These are phyloP conservation scores for Cicer arietinum DNA, from an alignment of 306 rosid species.

Conservation along the genomic window DNA sequence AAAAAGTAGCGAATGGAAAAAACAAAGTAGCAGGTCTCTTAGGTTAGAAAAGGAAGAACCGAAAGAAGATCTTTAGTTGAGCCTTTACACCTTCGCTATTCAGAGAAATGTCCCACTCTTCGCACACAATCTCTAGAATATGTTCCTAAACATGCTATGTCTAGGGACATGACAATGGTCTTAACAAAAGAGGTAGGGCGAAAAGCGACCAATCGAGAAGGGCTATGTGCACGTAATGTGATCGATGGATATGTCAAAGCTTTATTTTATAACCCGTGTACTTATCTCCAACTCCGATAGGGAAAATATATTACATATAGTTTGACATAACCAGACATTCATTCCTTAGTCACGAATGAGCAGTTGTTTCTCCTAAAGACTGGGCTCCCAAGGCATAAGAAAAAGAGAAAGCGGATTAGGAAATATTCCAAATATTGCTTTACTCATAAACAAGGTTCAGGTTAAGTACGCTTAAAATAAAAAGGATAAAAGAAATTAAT, in stretches of 20 bases:
- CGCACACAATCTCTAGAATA: neutral
- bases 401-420: too few species aligned
- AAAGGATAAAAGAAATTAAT: neutral
- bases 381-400: neutral
- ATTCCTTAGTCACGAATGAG: neutral
- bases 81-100: too few species aligned
- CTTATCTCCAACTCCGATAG: neutral
- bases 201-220: neutral
- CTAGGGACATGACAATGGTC: neutral
- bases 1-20: too few species aligned
- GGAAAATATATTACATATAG: neutral
- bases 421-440: too few species aligned
- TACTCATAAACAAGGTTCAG: neutral
- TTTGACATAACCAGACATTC: neutral
- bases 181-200: neutral
- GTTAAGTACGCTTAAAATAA: neutral
- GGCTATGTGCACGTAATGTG: neutral
- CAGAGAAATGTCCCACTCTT: neutral
- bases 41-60: too few species aligned
- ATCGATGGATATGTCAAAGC: neutral
- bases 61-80: too few species aligned
- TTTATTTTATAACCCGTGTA: neutral
- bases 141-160: neutral
- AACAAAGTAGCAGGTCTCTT: too few species aligned
- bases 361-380: neutral